These are phyloP conservation scores for Penicillium sp. DNA, from an alignment of 2,329 filamentous ascomycete species.

Conservation along the genomic window DNA sequence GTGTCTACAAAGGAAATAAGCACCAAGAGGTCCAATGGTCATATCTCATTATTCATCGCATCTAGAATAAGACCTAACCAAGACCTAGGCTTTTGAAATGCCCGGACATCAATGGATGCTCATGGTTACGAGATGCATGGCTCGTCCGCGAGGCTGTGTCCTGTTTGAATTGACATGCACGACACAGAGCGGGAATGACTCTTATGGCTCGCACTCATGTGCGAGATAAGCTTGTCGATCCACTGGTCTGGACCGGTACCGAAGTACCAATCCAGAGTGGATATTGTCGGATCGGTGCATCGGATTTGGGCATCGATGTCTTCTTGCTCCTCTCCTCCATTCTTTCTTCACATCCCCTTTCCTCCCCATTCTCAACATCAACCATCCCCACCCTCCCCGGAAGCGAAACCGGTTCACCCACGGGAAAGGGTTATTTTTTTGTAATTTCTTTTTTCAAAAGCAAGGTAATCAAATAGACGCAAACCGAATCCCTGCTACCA, in stretches of 20 bases:
- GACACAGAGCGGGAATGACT: constrained; percentile 11
- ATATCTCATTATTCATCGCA: constrained; percentile 26
- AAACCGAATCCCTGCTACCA: constrained; percentile 13
- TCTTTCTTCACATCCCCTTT: constrained; percentile 1
- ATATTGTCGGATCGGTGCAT: constrained; percentile 18
- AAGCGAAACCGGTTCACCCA: constrained; percentile 19
- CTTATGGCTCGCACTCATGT: constrained; percentile 14
- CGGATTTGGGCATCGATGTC: constrained; percentile 17
- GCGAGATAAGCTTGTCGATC: constrained; percentile 24
- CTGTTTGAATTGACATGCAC: neutral
- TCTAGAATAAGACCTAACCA: constrained; percentile 18
- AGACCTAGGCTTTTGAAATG: constrained; percentile 2
- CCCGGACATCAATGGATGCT: constrained; percentile 15
- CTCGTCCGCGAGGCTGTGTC: constrained; percentile 4
- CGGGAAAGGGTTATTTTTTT: constrained; percentile 21
- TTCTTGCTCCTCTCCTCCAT: constrained; percentile 11
- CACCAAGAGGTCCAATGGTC: constrained; percentile 12
- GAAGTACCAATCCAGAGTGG: constrained; percentile 6
- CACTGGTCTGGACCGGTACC: constrained; percentile 5
- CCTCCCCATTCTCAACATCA: constrained; percentile 1
- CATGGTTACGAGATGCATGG: constrained; percentile 10
- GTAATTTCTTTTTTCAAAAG: constrained; percentile 9
- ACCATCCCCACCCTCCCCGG: constrained; percentile 18
- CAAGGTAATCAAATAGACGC: constrained; percentile 15
- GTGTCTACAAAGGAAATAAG: neutral